Base-by-base conservation (phyloP, 2,329 filamentous ascomycete species). In the Calonectria fujianensis region DNA sequence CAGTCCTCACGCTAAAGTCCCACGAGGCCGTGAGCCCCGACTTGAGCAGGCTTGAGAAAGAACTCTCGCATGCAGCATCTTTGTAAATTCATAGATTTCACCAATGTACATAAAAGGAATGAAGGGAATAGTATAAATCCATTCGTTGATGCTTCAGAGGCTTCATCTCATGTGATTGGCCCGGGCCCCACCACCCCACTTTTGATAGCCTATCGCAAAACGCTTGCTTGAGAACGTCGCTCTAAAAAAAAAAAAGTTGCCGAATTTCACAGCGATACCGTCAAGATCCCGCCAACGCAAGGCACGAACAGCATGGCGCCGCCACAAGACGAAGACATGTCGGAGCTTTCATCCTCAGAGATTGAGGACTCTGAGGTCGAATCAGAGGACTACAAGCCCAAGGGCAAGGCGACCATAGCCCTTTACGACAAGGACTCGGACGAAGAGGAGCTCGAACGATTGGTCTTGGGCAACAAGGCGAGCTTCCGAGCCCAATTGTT, bases 381-480 rank as follows among this genome's bases (percentile, higher is more conserved):
- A 29, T 82, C 81, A 35, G 82, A 83, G 39, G 82, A 82, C 18
- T 73, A 68, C 37, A 63, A 76, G 72, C 59, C 68, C 77, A 82
- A 78, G 79, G 83, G 70, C 77, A 84, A 80, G 78, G 82, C 78
- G 70, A 79, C 76, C 70, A 76, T 78, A 70, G 79, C 72, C 72
- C 78, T 85, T 69, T 84, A 83, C 70, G 93, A 94, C 66, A 97
- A 96, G 83, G 95, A 98, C 83, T 93, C 92, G 18, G 93, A 94
- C 68, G 96, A 98, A 84, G 92, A 94, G 82, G 95, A 96, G 83
- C 91, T 98, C 37, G 96, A 98, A 87, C 92, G 93, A 77, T 88
- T 98, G 76, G 94, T 99, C 4, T 94, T 99, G 76, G 97, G 97
- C 70, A 94, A 98, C 85, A 92, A 93, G 61, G 90, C 91, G n/a